Evolutionary conservation across 2,329 filamentous ascomycete genomes (phyloP), one percentile per base, ranked within the genome.

Genomic region (Fusarium caatingaense): DNA sequence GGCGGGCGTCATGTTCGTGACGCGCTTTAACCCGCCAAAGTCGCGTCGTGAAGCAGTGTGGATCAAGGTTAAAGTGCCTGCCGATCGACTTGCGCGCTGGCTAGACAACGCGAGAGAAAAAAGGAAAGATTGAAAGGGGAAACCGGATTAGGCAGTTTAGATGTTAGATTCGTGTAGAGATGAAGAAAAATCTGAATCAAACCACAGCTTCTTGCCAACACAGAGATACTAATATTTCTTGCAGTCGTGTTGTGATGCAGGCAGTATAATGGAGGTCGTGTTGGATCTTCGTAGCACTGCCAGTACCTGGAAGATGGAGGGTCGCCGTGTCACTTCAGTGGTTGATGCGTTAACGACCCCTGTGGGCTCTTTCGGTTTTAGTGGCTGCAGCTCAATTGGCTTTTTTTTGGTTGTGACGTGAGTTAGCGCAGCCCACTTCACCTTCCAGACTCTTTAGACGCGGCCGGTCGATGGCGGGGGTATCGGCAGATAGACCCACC

Each of bases 1-100:
- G 78, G 78, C 78, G 68, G 79, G 79, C 76, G 77, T 78, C 76
- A 79, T 80, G 74, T 76, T 78, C 79, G 78, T 81, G 79, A 81
- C 78, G 77, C 78, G 78, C 77, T 72, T 65, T 60, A 56, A 51
- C 65, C 60, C 66, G 58, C 63, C 67, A 66, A 69, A 74, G 74
- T 78, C 78, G 78, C 77, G 77, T 78, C 73, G 66, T 76, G 66
- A 67, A 57, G 55, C 25, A 65, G 66, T 66, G 76, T 76, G 74
- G 71, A 70, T 60, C 61, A 45, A 71, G 71, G 70, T 76, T 74
- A 64, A 74, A 69, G 67, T 66, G 55, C 55, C 40, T 66, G 47
- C 55, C 20, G 56, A 61, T 57, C 59, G 48, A 55, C 41, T 42
- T 72, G 66, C 61, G 56, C 47, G 66, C 63, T 72, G 69, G 59